These are phyloP conservation scores for Elaeagnus macrophylla DNA, from an alignment of 306 rosid genomes.

Conservation along the genomic window DNA sequence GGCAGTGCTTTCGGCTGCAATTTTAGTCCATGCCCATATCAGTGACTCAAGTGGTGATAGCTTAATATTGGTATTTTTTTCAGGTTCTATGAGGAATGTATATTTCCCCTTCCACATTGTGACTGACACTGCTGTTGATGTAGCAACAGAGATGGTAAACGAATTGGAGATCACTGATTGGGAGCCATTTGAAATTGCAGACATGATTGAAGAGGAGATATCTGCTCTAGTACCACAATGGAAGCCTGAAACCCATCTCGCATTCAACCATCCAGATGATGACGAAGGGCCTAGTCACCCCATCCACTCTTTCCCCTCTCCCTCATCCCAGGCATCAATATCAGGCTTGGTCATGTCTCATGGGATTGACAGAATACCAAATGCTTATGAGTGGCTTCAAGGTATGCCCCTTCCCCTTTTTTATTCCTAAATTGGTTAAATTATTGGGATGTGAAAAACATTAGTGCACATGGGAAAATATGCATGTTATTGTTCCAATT, in stretches of 20 bases:
- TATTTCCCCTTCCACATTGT: slow-evolving; percentile 63
- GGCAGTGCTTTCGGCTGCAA: no score
- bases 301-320: slow-evolving; percentile 36
- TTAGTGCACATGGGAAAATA: no score
- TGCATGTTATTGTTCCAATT: no score
- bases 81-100: slow-evolving; percentile 53
- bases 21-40: no score
- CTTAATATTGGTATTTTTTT: not conserved
- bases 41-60: no score
- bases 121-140: slow-evolving; percentile 65
- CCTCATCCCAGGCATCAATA: slow-evolving; percentile 48
- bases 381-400: slow-evolving; percentile 30
- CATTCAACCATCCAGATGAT: slow-evolving; percentile 23
- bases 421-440: no score
- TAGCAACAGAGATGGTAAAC: slow-evolving; percentile 78
- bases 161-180: slow-evolving; percentile 70
- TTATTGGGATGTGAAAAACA: no score
- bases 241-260: slow-evolving; percentile 28
- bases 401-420: not conserved
- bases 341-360: slow-evolving; percentile 31
- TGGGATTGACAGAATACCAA: slow-evolving; percentile 10
- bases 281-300: slow-evolving; percentile 27
- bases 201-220: slow-evolving; percentile 71
- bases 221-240: slow-evolving; percentile 46
- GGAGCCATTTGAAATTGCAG: slow-evolving; percentile 65